Evolutionary conservation across 345 rosid genomes (phyloP).

Genomic region (Psidium guajava): DNA sequence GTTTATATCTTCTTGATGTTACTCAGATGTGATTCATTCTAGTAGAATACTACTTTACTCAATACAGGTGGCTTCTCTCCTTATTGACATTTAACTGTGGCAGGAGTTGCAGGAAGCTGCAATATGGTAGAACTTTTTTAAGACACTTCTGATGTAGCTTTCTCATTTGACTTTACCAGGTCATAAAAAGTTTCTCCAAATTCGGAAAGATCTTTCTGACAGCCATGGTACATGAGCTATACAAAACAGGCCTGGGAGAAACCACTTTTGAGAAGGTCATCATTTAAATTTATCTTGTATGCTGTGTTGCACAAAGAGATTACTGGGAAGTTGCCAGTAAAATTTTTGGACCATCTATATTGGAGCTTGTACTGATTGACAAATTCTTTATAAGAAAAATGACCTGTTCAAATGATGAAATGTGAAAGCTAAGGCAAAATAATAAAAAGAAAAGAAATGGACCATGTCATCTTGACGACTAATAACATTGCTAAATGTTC

Average conservation of each 20-base stretch:
- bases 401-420: not conserved
- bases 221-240: constrained; percentile 91
- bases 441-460: not conserved
- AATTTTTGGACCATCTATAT: not conserved
- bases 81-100: not conserved
- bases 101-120: not conserved
- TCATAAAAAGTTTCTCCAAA: constrained; percentile 63
- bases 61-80: not conserved
- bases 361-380: not conserved
- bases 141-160: not conserved
- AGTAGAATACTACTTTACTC: not conserved
- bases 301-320: not conserved
- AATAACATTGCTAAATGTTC: not conserved
- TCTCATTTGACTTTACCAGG: constrained; percentile 21
- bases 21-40: not conserved
- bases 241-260: constrained; percentile 90
- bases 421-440: not conserved
- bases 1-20: not conserved
- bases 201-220: constrained; percentile 77
- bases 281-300: not conserved
- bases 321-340: not conserved
- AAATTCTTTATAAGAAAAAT: not conserved
- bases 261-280: constrained; percentile 78
- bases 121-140: not conserved
- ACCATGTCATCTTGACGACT: not conserved